A percentile compares a stretch with the other conserved stretches of the same genome.
phyloP scores from a whole-genome alignment of 495 filamentous ascomycete genomes.

The Xylona heveae region DNA sequence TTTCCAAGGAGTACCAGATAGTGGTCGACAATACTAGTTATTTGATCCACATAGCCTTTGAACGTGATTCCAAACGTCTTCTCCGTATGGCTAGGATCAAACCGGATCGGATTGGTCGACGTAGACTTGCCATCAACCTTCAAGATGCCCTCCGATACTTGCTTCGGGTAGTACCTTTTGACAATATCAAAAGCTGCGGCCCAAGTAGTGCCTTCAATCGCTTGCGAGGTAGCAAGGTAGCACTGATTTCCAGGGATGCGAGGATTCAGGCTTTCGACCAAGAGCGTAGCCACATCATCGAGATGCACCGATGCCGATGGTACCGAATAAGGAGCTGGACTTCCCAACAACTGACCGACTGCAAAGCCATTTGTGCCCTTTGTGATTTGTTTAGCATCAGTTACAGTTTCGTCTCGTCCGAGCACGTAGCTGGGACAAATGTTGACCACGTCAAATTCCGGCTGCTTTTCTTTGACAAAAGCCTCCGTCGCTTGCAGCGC shows the following conservation, averaged over 20 bases:
- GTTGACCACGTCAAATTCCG: too few species aligned
- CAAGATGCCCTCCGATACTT: slow-evolving; percentile 18
- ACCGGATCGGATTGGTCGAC: slow-evolving; percentile 14
- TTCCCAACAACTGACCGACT: slow-evolving; percentile 16
- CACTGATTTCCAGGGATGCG: slow-evolving; percentile 18
- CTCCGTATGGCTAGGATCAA: slow-evolving; percentile 22
- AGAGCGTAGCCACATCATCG: slow-evolving; percentile 21
- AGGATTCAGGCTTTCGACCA: slow-evolving; percentile 19
- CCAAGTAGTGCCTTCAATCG: too few species aligned
- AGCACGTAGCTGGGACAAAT: too few species aligned
- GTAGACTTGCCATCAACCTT: slow-evolving; percentile 16
- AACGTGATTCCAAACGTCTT: slow-evolving; percentile 25
- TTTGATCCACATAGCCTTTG: slow-evolving; percentile 23
- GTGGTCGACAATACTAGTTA: slow-evolving; percentile 19
- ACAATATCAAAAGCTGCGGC: slow-evolving; percentile 21
- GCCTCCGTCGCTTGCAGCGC: too few species aligned
- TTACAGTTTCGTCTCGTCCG: slow-evolving; percentile 6
- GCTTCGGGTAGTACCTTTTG: slow-evolving; percentile 18
- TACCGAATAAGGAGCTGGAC: slow-evolving; percentile 10
- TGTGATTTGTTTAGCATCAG: slow-evolving; percentile 5
- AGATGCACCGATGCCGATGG: slow-evolving; percentile 19
- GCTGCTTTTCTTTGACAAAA: too few species aligned
- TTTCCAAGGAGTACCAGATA: slow-evolving; percentile 18
- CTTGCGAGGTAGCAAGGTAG: slow-evolving; percentile 14
- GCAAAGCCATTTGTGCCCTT: slow-evolving; percentile 18